Conservation (phyloP, 1,139 yeast genomes). For the Lodderomyces jiufengensis region DNA sequence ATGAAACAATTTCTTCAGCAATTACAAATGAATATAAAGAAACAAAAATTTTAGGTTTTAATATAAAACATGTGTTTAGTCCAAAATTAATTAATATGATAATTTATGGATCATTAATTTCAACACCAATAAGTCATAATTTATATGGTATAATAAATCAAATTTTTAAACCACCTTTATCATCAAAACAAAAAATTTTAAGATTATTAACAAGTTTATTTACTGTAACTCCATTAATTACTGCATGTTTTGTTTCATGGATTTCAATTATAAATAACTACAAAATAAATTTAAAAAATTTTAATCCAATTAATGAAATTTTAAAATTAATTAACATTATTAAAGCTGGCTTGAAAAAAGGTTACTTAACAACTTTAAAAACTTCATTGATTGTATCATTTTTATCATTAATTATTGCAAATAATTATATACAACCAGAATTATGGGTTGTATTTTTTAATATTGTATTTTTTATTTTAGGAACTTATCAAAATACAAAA, state of each 20-base stretch:
- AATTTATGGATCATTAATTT: constrained; percentile 63
- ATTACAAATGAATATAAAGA: constrained; percentile 45
- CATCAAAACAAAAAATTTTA: constrained; percentile 38
- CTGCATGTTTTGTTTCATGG: constrained; percentile 56
- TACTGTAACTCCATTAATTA: constrained; percentile 62
- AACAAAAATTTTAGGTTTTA: constrained; percentile 12
- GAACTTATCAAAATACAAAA: constrained; percentile 73
- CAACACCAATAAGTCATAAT: constrained; percentile 74
- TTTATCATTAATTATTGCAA: constrained; percentile 65
- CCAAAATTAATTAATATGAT: constrained; percentile 62
- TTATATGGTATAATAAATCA: constrained; percentile 44
- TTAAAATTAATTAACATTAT: constrained; percentile 20
- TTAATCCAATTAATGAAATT: constrained; percentile 18
- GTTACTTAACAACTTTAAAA: constrained; percentile 55
- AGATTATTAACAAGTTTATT: constrained; percentile 61
- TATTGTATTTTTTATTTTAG: constrained; percentile 66
- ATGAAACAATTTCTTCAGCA: constrained; percentile 55
- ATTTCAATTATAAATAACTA: constrained; percentile 45
- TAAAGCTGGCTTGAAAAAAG: constrained; percentile 41
- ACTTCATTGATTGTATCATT: constrained; percentile 67
- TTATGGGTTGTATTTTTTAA: constrained; percentile 86
- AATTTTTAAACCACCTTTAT: constrained; percentile 37
- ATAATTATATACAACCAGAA: constrained; percentile 64
- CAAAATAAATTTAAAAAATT: constrained; percentile 14
- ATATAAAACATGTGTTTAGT: constrained; percentile 38